phyloP scores from a whole-genome alignment of 1,139 yeast genomes.

The Zygosaccharomyces pseudobailii region DNA sequence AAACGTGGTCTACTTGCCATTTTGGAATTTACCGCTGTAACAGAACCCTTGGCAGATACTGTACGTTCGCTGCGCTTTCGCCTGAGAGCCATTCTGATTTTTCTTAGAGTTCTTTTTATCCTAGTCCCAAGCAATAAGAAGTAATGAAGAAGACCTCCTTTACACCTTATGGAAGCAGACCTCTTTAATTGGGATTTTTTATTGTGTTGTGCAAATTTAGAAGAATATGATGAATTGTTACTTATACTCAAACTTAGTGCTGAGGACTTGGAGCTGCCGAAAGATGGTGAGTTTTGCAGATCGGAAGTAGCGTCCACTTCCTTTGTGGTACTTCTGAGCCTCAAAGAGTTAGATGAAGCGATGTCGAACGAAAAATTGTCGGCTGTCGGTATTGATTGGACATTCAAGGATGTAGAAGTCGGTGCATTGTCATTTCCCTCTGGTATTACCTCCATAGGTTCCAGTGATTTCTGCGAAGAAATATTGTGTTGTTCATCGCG shows the following conservation, averaged over 20 bases:
- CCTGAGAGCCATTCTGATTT: constrained; percentile 12
- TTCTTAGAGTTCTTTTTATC: constrained; percentile 19
- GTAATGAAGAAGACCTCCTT: constrained; percentile 33
- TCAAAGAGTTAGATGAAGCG: constrained; percentile 15
- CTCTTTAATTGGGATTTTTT: constrained; percentile 24
- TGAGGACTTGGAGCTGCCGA: constrained; percentile 4
- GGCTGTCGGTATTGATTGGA: constrained; percentile 26
- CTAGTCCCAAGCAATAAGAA: constrained; percentile 24
- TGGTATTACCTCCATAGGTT: constrained; percentile 14
- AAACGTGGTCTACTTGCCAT: neutral
- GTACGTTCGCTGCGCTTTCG: constrained; percentile 5
- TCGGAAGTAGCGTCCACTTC: neutral
- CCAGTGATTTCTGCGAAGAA: constrained; percentile 6
- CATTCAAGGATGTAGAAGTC: constrained; percentile 13
- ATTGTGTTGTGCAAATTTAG: neutral
- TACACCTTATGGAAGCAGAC: constrained; percentile 33
- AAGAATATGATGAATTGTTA: neutral
- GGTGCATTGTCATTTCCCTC: constrained; percentile 8
- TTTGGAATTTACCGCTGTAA: neutral
- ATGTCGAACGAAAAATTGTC: constrained; percentile 29
- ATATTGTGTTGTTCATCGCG: constrained; percentile 2
- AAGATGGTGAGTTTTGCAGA: neutral
- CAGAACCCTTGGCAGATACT: too few species aligned
- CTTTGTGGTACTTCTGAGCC: neutral
- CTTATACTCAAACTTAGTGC: neutral